Conservation (phyloP, 2,329 filamentous ascomycete genomes). For the Penicillium vulpinum region DNA sequence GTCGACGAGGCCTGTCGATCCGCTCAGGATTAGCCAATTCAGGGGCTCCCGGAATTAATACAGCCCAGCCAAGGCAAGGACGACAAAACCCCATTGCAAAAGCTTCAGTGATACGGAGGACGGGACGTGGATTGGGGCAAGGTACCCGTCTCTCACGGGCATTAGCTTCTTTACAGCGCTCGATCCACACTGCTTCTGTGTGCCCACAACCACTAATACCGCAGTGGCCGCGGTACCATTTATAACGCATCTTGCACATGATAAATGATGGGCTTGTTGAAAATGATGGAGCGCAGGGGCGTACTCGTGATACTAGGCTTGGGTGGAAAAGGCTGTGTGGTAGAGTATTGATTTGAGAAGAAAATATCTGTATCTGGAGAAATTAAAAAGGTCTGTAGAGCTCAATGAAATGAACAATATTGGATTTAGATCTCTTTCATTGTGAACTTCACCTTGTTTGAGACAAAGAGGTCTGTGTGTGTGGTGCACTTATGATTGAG, state of each 20-base stretch:
- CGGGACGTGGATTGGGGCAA: conserved; percentile 1
- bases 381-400: not conserved
- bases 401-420: not conserved
- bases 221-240: conserved; percentile 8
- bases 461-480: not conserved
- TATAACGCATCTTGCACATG: conserved; percentile 7
- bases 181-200: conserved; percentile 6
- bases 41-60: conserved; percentile 1
- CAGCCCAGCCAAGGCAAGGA: conserved; percentile 2
- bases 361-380: not conserved
- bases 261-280: not conserved
- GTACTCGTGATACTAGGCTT: not conserved
- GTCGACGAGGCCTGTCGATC: not conserved
- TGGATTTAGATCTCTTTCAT: not conserved
- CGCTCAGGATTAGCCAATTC: not conserved
- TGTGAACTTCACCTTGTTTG: not conserved
- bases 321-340: not conserved
- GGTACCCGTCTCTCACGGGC: conserved; percentile 1
- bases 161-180: conserved; percentile 4
- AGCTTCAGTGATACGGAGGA: conserved; percentile 1
- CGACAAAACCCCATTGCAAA: conserved; percentile 7
- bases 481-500: not conserved
- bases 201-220: conserved; percentile 4
- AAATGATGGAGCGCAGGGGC: not conserved
- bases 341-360: not conserved